Evolutionary conservation across 805 yeast genomes (phyloP).

Genomic region (Spencermartinsiella europaea): DNA sequence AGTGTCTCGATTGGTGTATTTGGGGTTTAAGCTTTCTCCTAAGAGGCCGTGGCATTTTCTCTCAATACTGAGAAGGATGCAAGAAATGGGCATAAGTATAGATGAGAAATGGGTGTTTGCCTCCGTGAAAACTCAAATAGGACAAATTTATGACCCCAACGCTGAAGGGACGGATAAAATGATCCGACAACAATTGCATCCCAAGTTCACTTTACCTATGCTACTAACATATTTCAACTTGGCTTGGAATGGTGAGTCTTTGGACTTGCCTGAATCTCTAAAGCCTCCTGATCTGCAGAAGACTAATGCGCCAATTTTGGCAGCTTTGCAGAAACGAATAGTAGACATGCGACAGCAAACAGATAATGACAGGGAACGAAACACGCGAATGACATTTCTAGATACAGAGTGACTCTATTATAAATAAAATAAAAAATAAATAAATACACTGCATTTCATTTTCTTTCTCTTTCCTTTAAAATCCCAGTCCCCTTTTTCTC

Average conservation of each 20-base stretch:
- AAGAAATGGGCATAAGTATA: neutral
- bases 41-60: constrained; percentile 1
- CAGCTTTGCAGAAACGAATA: too few relatives aligned
- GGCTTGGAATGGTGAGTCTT: neutral
- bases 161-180: neutral
- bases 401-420: neutral
- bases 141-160: neutral
- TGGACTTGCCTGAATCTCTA: too few relatives aligned
- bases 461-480: too few relatives aligned
- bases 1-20: neutral
- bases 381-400: too few relatives aligned
- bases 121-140: neutral
- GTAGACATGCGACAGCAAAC: too few relatives aligned
- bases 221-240: neutral
- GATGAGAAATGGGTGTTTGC: neutral
- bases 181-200: constrained; percentile 3
- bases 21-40: constrained; percentile 4
- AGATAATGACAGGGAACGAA: too few relatives aligned
- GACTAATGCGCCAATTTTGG: too few relatives aligned
- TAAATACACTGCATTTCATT: too few relatives aligned
- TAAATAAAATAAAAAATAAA: too few relatives aligned
- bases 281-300: too few relatives aligned
- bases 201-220: neutral
- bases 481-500: neutral
- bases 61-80: neutral